These are phyloP conservation scores for Termitomyces sp. DNA, from an alignment of 768 basidiomycete genomes.

Conservation along the genomic window DNA sequence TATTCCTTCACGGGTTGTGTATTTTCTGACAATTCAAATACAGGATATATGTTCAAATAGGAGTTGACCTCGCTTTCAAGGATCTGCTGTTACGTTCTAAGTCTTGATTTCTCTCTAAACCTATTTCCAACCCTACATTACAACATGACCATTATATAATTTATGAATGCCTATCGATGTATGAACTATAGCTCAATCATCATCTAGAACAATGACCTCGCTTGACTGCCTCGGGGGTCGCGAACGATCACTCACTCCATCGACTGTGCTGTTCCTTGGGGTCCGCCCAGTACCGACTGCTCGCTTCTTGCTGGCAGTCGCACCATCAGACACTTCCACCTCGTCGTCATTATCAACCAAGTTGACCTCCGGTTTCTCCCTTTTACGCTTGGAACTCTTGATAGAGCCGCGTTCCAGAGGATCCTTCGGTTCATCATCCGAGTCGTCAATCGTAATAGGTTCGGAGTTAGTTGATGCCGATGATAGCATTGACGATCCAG, in stretches of 20 bases:
- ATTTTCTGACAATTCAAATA: neutral
- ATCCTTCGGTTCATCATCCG: slow-evolving; percentile 20
- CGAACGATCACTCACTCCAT: slow-evolving; percentile 13
- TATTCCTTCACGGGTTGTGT: neutral
- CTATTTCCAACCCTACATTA: neutral
- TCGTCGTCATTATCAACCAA: slow-evolving; percentile 22
- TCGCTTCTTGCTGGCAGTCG: slow-evolving; percentile 15
- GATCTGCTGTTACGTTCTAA: neutral
- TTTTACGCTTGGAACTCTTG: slow-evolving; percentile 32
- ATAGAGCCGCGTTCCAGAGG: slow-evolving; percentile 7
- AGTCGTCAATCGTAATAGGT: slow-evolving; percentile 24
- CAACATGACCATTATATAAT: neutral
- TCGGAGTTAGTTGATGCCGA: slow-evolving; percentile 8
- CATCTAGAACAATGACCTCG: slow-evolving; percentile 44
- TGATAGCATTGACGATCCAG: slow-evolving; percentile 10
- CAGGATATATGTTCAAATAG: slow-evolving; percentile 18
- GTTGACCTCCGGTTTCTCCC: slow-evolving; percentile 26
- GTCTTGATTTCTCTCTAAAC: neutral
- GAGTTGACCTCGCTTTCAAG: neutral
- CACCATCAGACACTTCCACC: slow-evolving; percentile 13
- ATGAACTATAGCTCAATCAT: neutral
- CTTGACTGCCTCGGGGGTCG: slow-evolving; percentile 18
- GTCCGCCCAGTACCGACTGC: slow-evolving; percentile 15
- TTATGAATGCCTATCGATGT: neutral
- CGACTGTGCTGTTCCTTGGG: slow-evolving; percentile 12